Evolutionary conservation across 2,329 filamentous ascomycete genomes (phyloP), one percentile per base, ranked within the genome.

Genomic region (Tolypocladium guangdongense): DNA sequence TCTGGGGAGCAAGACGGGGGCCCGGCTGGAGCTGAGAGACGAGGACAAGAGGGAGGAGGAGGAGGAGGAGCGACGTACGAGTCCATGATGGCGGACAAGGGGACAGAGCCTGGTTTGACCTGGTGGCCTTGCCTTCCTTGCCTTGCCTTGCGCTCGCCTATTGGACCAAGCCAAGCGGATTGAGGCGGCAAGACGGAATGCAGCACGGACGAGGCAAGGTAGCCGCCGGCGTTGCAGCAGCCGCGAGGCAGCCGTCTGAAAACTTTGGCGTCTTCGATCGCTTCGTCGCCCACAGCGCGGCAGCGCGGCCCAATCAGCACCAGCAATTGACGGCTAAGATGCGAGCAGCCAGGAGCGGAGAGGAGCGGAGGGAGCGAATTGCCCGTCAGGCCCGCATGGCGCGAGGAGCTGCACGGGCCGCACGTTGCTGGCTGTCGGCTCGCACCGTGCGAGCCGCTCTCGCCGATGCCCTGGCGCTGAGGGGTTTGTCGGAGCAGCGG

Each of bases 1-100:
- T 7, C 3, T 7, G 43, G 43, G 24, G 6, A 27, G 41, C 7
- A 7, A 30, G 27, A 14, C 43, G 41, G 27, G 43, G 32, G 32
- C 32, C 11, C 32, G 11, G 27, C 27, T 33, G 18, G 2, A 32
- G 43, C 10, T 2, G 43, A 14, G 16, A 10, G 2, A 32, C 0
- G 43, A 33, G 18, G 27, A 45, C 24, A n/a, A 52, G 20, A 49
- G 27, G 32, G 33, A 50, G 11, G 52, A 52, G 37, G 50, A 51
- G 38, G 27, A 56, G 39, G 39, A 51, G 46, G 55, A 35, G 30
- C 49, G 59, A 66, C 64, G 55, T 66, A 66, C 64, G 64, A 66
- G 56, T 66, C 64, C 64, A 66, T 66, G 58, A 52, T 47, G 18
- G 27, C 5, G 43, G 43, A n/a, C 3, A 27, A 14, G 43, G 43